Evolutionary conservation across 768 basidiomycete species (phyloP), one percentile per base, ranked within the genome.

Genomic region (Amanita molliuscula): DNA sequence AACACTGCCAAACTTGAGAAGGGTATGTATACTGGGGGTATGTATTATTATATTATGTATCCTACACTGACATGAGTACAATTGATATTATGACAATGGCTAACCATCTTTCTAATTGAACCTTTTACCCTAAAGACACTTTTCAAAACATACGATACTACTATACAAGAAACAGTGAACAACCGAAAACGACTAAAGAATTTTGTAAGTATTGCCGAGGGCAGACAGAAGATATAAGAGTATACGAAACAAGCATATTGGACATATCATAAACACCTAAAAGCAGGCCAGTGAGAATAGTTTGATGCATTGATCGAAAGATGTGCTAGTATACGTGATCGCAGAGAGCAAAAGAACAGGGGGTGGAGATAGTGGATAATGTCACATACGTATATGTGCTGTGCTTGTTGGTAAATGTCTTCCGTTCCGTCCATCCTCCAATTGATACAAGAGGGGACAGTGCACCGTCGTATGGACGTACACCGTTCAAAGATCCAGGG

Each of bases 271-370:
- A 40, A 18, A 20, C 38, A 20, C 18, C 38, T 21, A 21, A 20
- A 40, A 40, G 21, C 16, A 40, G 1, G 41, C 26, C 25, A 6
- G 23, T n/a, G n/a, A 4, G 15, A 3, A 25, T 38, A 25, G 48
- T 48, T 41, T 23, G 47, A 25, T 48, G 48, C 48, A 29, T 48
- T 26, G 37, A 26, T 36, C 18, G 29, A 48, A 3, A 31, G 48
- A 48, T 48, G 48, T 20, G 29, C 20, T 48, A 40, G 21, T 29
- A 38, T 48, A 48, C 31, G 46, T 42, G 48, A 40, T 48, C 40
- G 36, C 18, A 23, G 37, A 40, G 23, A 10, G 38, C 16, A 48
- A 40, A 28, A 36, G 18, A 28, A 13, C 16, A 28, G 37, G n/a
- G 25, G n/a, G 25, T 20, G 13, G 6, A 34, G 18, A 33, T 33